Evolutionary conservation across 371 early-diverging fungal species (phyloP).

Genomic region (Mortierella polycephala): DNA sequence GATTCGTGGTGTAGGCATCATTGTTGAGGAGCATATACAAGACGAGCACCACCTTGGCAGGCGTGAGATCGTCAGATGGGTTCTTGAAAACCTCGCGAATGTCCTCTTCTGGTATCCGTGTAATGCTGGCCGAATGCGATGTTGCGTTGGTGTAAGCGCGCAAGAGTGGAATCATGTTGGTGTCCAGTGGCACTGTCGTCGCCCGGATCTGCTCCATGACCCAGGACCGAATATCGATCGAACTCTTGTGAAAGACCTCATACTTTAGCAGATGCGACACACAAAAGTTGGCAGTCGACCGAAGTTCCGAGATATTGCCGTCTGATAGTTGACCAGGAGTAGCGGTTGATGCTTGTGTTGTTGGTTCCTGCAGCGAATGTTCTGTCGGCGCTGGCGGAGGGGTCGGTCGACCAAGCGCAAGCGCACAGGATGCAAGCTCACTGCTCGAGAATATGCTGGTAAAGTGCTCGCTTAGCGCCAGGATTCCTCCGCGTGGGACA

Average conservation of each 20-base stretch:
- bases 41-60: slow-evolving; percentile 43
- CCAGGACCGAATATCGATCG: slow-evolving; percentile 43
- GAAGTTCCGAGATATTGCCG: slow-evolving; percentile 16
- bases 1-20: slow-evolving; percentile 29
- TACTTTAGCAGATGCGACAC: slow-evolving; percentile 38
- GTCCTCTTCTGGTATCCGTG: slow-evolving; percentile 43
- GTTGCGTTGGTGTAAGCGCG: slow-evolving; percentile 41
- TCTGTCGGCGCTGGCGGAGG: not conserved
- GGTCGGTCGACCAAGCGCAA: slow-evolving; percentile 20
- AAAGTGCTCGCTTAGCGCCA: slow-evolving; percentile 30
- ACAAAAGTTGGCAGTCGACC: slow-evolving; percentile 43
- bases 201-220: slow-evolving; percentile 45
- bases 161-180: slow-evolving; percentile 48
- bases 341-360: not conserved
- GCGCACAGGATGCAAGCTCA: slow-evolving; percentile 36
- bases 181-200: slow-evolving; percentile 39
- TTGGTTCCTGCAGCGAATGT: not conserved
- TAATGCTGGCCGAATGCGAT: slow-evolving; percentile 30
- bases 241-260: slow-evolving; percentile 39
- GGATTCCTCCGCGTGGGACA: slow-evolving; percentile 39
- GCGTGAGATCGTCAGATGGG: slow-evolving; percentile 42
- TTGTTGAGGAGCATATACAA: slow-evolving; percentile 54
- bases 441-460: slow-evolving; percentile 24
- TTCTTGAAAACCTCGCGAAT: slow-evolving; percentile 31
- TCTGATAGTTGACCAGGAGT: not conserved